These are phyloP conservation scores for Straminergon stramineum DNA, from an alignment of 225 moss, liverwort and hornwort genomes.

Conservation along the genomic window DNA sequence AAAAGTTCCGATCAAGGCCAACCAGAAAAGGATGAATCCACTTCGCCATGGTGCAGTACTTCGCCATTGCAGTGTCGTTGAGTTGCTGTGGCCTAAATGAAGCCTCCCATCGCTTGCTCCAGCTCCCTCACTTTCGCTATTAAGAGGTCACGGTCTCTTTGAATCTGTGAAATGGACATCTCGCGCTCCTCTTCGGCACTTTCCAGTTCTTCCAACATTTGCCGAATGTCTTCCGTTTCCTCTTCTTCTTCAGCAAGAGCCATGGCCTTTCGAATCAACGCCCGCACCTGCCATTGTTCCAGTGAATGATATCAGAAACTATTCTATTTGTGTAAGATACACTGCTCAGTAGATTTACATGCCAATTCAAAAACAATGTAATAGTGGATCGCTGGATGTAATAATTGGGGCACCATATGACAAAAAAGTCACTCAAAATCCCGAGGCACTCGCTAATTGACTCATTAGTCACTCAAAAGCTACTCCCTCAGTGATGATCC, in stretches of 20 bases:
- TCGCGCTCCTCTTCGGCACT: constrained; percentile 54
- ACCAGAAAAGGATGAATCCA: constrained; percentile 2
- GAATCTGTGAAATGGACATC: constrained; percentile 36
- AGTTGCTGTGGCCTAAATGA: constrained; percentile 9
- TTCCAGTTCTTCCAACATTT: constrained; percentile 52
- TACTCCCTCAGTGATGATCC: neutral
- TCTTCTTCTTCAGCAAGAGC: constrained; percentile 56
- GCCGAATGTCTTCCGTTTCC: constrained; percentile 46
- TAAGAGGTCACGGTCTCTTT: constrained; percentile 45
- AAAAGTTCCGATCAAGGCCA: neutral
- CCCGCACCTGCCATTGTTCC: constrained; percentile 27
- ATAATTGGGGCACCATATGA: neutral
- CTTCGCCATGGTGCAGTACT: neutral
- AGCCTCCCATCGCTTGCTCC: constrained; percentile 50
- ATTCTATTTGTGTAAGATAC: neutral
- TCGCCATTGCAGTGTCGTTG: neutral
- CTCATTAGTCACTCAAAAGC: neutral
- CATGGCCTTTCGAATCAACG: constrained; percentile 43
- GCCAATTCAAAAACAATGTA: neutral
- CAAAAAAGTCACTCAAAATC: neutral
- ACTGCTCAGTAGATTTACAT: neutral
- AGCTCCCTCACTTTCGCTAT: constrained; percentile 52
- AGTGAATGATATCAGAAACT: neutral
- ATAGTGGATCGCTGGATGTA: neutral
- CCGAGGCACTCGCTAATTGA: neutral